These are phyloP conservation scores for Colletotrichum liaoningense DNA, from an alignment of 2,329 filamentous ascomycete genomes.

Conservation along the genomic window DNA sequence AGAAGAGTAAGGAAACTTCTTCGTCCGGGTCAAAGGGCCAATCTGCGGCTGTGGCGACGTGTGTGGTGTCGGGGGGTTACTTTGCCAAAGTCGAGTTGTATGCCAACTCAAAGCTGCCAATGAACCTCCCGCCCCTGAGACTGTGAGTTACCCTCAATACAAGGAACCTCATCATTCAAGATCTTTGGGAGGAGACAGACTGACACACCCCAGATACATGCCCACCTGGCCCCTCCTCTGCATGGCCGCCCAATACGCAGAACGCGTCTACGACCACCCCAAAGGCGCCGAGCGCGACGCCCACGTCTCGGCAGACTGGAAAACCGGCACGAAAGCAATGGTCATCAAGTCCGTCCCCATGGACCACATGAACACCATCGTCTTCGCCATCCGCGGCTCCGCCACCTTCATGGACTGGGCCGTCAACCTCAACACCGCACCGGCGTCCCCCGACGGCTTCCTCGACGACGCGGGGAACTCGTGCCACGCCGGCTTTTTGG, in stretches of 20 bases:
- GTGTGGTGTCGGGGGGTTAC: constrained; percentile 37
- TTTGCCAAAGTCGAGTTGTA: constrained; percentile 85
- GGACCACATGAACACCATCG: constrained; percentile 81
- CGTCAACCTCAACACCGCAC: constrained; percentile 80
- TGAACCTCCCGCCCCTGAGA: constrained; percentile 73
- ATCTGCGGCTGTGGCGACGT: constrained; percentile 33
- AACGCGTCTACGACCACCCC: constrained; percentile 77
- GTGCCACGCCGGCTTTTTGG: constrained; percentile 84
- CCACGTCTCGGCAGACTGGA: constrained; percentile 78
- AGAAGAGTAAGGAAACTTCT: neutral
- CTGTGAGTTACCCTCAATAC: constrained; percentile 59
- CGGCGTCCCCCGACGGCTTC: constrained; percentile 74
- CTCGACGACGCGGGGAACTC: constrained; percentile 82
- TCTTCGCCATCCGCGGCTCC: constrained; percentile 86
- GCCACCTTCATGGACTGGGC: constrained; percentile 88
- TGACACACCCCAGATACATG: constrained; percentile 67
- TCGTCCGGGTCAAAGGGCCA: constrained; percentile 17
- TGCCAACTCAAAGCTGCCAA: constrained; percentile 79
- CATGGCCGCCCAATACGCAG: constrained; percentile 82
- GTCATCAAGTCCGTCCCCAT: constrained; percentile 84
- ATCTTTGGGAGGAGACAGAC: constrained; percentile 3
- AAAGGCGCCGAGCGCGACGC: constrained; percentile 72
- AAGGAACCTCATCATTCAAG: neutral
- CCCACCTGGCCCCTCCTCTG: constrained; percentile 82
- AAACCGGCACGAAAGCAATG: constrained; percentile 84